Base-by-base conservation (phyloP, 2,329 filamentous ascomycete species). In the Monosporascus cannonballus region DNA sequence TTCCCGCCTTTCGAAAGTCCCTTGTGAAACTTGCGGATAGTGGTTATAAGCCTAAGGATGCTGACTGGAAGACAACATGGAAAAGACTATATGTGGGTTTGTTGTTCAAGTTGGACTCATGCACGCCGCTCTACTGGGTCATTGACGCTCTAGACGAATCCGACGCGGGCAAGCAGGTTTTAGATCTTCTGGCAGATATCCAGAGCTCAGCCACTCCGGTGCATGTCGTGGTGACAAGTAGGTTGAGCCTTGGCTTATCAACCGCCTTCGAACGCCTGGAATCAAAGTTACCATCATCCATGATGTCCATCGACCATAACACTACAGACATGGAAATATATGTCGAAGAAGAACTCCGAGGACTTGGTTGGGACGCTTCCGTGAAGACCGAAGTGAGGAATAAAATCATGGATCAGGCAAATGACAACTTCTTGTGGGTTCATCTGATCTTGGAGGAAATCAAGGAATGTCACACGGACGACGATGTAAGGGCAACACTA, bases 351-450 rank as follows among this genome's bases (percentile, higher is more conserved):
- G 54, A 58, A 15, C 47, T 59, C 6, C 42, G n/a, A 51, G 6
- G 50, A 51, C 49, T 55, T 25, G 39, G 52, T 8, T 52, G 54
- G 48, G 49, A 53, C 8, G 30, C 30, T 24, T n/a, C 50, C 2
- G 44, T 59, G 11, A 52, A 51, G 22, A 8, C 36, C 1, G 45
- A 54, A 45, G 44, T 58, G 9, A 57, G 56, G 3, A 20, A 54
- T 4, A 58, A 58, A 4, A 53, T 71, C 6, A 46, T 67, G 7
- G 47, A 60, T 3, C 55, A 59, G 18, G 59, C 67, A 0, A 48
- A 61, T 4, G 65, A 64, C 0, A 72, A 68, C 44, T 72, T 72
- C 39, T 58, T 71, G 1, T 70, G 66, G 68, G 59, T 66, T 2
- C 54, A 60, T 30, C 59, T 71, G 0, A 62, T 62, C 7, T 53